Percentiles rank a stretch among this genome's conserved stretches.
Conservation (phyloP, 177 flowering plant genomes). For the Vitis hybrid region DNA sequence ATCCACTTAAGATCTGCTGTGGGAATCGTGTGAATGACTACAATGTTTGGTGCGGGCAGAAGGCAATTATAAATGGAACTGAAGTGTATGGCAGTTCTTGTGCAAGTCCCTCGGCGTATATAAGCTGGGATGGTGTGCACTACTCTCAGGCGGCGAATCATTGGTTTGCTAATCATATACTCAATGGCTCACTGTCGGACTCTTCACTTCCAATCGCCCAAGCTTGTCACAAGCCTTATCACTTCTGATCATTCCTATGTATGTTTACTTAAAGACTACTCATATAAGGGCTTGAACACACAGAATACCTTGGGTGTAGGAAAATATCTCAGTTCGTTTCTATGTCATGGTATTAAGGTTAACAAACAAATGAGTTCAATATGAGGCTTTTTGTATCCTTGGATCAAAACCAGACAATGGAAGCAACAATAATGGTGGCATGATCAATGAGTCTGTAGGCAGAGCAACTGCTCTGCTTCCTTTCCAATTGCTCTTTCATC, state of each 20-base stretch:
- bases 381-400: too few relatives aligned
- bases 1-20: slow-evolving; percentile 40
- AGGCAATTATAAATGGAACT: slow-evolving; percentile 24
- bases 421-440: too few relatives aligned
- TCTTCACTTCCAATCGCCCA: slow-evolving; percentile 44
- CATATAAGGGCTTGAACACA: too few relatives aligned
- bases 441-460: too few relatives aligned
- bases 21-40: slow-evolving; percentile 28
- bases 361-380: too few relatives aligned
- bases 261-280: neutral
- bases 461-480: too few relatives aligned
- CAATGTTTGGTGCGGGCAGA: slow-evolving; percentile 50
- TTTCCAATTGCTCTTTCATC: too few relatives aligned
- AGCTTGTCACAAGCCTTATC: slow-evolving; percentile 40
- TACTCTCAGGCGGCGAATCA: slow-evolving; percentile 58
- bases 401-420: too few relatives aligned
- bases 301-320: too few relatives aligned
- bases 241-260: neutral
- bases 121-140: slow-evolving; percentile 63
- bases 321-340: too few relatives aligned
- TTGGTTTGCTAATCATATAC: slow-evolving; percentile 46
- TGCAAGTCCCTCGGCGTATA: slow-evolving; percentile 20
- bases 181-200: slow-evolving; percentile 43
- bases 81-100: slow-evolving; percentile 37
- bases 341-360: too few relatives aligned